These are phyloP conservation scores for Effrenium voratum DNA, from an alignment of 73 alveolate species.

Conservation along the genomic window DNA sequence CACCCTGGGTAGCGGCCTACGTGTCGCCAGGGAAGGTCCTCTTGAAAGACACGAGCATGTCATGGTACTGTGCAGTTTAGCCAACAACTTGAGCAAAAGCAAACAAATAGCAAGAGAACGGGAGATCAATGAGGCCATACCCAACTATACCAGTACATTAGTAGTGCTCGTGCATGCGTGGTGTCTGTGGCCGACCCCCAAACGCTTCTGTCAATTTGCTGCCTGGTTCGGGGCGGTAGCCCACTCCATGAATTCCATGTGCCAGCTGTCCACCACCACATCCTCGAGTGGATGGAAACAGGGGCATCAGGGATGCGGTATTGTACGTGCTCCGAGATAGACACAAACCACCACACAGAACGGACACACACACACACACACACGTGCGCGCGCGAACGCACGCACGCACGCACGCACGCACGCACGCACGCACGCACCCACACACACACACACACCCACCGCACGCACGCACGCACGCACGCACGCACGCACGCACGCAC, in stretches of 20 bases:
- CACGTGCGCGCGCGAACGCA: background rate
- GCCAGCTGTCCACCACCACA: conserved; percentile 69
- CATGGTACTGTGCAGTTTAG: background rate
- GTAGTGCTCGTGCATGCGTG: background rate
- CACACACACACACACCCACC: background rate
- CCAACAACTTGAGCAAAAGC: background rate
- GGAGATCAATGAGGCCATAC: background rate
- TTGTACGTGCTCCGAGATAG: background rate
- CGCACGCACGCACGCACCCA: background rate
- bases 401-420: no score
- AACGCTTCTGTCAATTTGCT: background rate
- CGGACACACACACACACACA: background rate
- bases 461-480: background rate
- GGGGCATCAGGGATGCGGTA: background rate
- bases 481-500: no score
- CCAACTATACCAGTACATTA: no score
- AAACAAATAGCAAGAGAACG: background rate
- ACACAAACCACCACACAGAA: no score
- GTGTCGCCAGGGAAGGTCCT: background rate
- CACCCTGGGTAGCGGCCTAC: conserved; percentile 25
- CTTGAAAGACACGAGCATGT: background rate
- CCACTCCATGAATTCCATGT: conserved; percentile 81
- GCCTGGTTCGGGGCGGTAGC: conserved; percentile 91
- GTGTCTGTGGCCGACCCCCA: background rate
- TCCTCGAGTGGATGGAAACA: background rate